These are phyloP conservation scores for Carallia pectinifolia DNA, from an alignment of 345 rosid species.

Conservation along the genomic window DNA sequence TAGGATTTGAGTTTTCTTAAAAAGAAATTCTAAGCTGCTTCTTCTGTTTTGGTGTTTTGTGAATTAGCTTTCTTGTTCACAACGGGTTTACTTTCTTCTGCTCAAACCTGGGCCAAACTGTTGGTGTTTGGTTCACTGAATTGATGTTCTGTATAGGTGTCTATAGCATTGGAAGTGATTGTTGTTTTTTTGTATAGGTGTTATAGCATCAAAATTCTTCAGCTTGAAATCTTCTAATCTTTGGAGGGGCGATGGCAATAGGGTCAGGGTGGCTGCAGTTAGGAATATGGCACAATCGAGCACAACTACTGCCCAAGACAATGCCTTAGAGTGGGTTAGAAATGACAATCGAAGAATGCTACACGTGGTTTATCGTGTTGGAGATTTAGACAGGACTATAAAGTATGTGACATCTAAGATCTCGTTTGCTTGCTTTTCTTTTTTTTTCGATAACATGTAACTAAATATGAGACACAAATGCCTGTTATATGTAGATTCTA, in stretches of 20 bases:
- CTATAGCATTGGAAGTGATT: constrained; percentile 6
- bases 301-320: constrained; percentile 58
- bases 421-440: neutral
- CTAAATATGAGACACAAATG: neutral
- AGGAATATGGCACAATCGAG: constrained; percentile 67
- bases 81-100: too few species aligned
- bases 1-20: too few species aligned
- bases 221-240: constrained; percentile 45
- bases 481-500: constrained; percentile 60
- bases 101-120: too few species aligned
- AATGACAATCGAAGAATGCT: constrained; percentile 87
- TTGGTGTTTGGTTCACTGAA: too few species aligned
- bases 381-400: constrained; percentile 88
- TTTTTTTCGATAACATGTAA: neutral
- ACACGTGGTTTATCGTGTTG: constrained; percentile 98
- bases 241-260: constrained; percentile 44
- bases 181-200: constrained; percentile 41
- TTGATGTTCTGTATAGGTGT: too few species aligned
- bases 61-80: too few species aligned
- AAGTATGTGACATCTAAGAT: constrained; percentile 42
- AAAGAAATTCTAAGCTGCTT: too few species aligned
- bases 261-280: constrained; percentile 43
- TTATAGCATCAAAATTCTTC: constrained; percentile 48
- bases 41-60: too few species aligned
- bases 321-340: constrained; percentile 40